Evolutionary conservation across 306 rosid genomes (phyloP).

Genomic region (Oemleria cerasiformis): DNA sequence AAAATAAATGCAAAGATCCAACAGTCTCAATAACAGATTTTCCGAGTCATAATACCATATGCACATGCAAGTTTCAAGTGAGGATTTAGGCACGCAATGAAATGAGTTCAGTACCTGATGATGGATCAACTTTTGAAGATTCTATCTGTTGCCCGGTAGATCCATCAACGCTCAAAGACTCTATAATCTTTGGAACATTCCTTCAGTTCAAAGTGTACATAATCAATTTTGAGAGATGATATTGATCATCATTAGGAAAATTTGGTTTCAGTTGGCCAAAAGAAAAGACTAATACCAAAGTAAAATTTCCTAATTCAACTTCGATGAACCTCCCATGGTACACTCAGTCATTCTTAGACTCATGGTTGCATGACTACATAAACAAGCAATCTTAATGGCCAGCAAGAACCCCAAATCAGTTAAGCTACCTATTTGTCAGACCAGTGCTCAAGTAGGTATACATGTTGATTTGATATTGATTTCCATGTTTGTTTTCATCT

Average conservation of each 20-base stretch:
- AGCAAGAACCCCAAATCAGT: not conserved
- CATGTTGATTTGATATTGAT: not conserved
- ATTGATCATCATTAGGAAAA: slow-evolving; percentile 9
- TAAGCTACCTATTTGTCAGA: not conserved
- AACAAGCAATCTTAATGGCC: not conserved
- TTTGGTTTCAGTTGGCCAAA: not conserved
- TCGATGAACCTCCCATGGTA: not conserved
- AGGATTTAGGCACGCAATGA: slow-evolving; percentile 9
- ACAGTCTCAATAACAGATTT: slow-evolving; percentile 4
- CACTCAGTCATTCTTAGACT: not conserved
- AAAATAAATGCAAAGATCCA: slow-evolving; percentile 9
- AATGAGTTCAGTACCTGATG: slow-evolving; percentile 56
- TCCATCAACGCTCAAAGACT: slow-evolving; percentile 88
- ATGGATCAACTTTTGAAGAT: slow-evolving; percentile 60
- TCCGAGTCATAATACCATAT: not conserved
- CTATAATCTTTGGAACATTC: slow-evolving; percentile 75
- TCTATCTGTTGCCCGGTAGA: slow-evolving; percentile 66
- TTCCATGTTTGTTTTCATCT: not conserved
- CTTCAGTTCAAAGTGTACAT: slow-evolving; percentile 39
- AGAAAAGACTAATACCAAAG: not conserved
- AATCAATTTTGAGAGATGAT: slow-evolving; percentile 24
- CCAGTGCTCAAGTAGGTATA: too few relatives aligned
- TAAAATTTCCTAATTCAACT: not conserved
- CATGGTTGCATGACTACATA: not conserved
- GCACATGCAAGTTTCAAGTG: not conserved